These are phyloP conservation scores for Aspergillus indologenus DNA, from an alignment of 495 filamentous ascomycete genomes.

Conservation along the genomic window DNA sequence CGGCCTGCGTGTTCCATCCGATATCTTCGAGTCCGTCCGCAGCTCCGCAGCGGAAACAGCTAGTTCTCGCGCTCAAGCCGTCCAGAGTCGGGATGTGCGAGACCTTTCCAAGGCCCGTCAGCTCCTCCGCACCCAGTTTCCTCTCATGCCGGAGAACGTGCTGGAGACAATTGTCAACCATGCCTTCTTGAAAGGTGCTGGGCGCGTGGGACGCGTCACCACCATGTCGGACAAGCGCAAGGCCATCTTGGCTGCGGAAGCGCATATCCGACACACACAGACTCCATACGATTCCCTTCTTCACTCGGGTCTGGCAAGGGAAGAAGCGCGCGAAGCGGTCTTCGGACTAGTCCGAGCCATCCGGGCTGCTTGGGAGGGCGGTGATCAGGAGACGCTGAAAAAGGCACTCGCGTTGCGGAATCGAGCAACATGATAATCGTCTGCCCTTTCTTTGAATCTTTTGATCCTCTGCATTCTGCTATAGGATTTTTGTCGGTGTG, in stretches of 20 bases:
- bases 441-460: not conserved
- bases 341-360: constrained; percentile 28
- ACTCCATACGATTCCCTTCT: constrained; percentile 47
- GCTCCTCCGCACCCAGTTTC: constrained; percentile 38
- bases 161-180: constrained; percentile 40
- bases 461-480: not conserved
- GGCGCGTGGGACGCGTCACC: constrained; percentile 45
- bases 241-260: constrained; percentile 45
- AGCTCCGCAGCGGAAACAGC: constrained; percentile 34
- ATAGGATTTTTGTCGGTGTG: not conserved
- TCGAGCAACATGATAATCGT: not conserved
- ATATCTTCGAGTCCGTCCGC: constrained; percentile 33
- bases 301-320: constrained; percentile 20
- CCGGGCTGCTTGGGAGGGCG: constrained; percentile 32
- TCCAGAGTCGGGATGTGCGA: constrained; percentile 36
- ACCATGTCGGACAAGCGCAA: constrained; percentile 35
- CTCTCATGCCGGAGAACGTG: constrained; percentile 39
- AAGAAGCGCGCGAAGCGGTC: constrained; percentile 27
- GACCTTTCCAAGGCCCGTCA: constrained; percentile 29
- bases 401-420: constrained; percentile 15
- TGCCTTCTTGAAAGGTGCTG: constrained; percentile 49
- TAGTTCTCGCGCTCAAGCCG: constrained; percentile 37
- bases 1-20: constrained; percentile 47
- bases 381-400: constrained; percentile 8
- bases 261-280: constrained; percentile 49